Evolutionary conservation across 495 filamentous ascomycete genomes (phyloP).

Genomic region (Podospora pseudoanserina): DNA sequence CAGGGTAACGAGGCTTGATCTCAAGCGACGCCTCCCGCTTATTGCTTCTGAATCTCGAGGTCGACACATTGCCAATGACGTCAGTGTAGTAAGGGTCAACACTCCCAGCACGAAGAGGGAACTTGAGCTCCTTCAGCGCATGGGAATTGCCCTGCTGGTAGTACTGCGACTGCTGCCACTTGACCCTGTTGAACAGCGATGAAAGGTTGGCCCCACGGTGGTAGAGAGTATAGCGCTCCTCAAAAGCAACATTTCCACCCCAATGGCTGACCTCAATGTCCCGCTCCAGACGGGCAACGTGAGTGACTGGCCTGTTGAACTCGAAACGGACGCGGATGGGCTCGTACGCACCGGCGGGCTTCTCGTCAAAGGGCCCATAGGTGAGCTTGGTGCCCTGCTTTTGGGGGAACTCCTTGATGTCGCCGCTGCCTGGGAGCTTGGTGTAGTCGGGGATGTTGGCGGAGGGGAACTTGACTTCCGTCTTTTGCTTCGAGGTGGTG

Average conservation of each 20-base stretch:
- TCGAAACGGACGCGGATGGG: slow-evolving; percentile 82
- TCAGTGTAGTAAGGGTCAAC: slow-evolving; percentile 90
- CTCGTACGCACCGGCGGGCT: slow-evolving; percentile 67
- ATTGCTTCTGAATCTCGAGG: slow-evolving; percentile 78
- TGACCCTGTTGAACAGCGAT: slow-evolving; percentile 80
- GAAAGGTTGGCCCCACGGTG: slow-evolving; percentile 82
- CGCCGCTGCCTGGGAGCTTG: slow-evolving; percentile 59
- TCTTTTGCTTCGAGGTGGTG: slow-evolving; percentile 85
- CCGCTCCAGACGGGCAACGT: slow-evolving; percentile 71
- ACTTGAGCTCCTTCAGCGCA: slow-evolving; percentile 76
- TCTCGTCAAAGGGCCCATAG: slow-evolving; percentile 84
- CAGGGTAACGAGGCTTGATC: slow-evolving; percentile 84
- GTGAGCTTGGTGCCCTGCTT: slow-evolving; percentile 81
- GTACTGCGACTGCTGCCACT: slow-evolving; percentile 72
- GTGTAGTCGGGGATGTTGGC: slow-evolving; percentile 81
- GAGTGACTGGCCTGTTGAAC: slow-evolving; percentile 86
- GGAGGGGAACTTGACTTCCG: slow-evolving; percentile 85
- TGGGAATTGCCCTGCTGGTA: slow-evolving; percentile 64
- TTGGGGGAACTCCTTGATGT: slow-evolving; percentile 63
- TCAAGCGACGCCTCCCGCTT: slow-evolving; percentile 77
- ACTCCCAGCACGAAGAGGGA: slow-evolving; percentile 74
- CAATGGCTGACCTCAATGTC: slow-evolving; percentile 95
- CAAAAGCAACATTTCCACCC: slow-evolving; percentile 92
- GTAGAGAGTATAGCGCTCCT: slow-evolving; percentile 86
- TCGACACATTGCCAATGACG: slow-evolving; percentile 95